A percentile compares a stretch with the other conserved stretches of the same genome.
These are phyloP conservation scores for Ogataea trehalophila DNA, from an alignment of 805 yeast species.

Conservation along the genomic window DNA sequence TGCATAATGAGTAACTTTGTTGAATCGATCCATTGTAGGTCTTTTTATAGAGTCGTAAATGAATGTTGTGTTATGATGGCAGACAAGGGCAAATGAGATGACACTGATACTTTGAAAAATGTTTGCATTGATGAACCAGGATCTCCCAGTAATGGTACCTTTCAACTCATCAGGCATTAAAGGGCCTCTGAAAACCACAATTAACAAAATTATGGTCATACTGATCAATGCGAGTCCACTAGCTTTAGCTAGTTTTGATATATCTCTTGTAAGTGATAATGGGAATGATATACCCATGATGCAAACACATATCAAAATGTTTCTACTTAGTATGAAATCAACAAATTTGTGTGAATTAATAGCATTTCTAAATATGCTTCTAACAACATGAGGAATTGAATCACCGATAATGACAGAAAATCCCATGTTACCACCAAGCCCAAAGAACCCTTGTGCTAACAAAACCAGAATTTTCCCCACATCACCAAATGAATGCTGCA, in stretches of 20 bases:
- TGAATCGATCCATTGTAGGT: slow-evolving; percentile 73
- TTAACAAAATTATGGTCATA: slow-evolving; percentile 71
- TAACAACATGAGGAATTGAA: slow-evolving; percentile 84
- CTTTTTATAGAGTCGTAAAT: slow-evolving; percentile 78
- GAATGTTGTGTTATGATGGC: slow-evolving; percentile 91
- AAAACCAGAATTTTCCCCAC: slow-evolving; percentile 64
- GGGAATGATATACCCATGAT: slow-evolving; percentile 78
- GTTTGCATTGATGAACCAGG: slow-evolving; percentile 53
- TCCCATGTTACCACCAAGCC: slow-evolving; percentile 92
- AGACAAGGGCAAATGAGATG: slow-evolving; percentile 89
- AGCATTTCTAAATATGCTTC: slow-evolving; percentile 52
- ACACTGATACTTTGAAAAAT: slow-evolving; percentile 91
- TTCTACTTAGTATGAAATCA: slow-evolving; percentile 57
- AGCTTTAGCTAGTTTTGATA: slow-evolving; percentile 81
- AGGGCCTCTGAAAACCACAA: slow-evolving; percentile 76
- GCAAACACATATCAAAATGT: slow-evolving; percentile 64
- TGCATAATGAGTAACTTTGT: slow-evolving; percentile 75
- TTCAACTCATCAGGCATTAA: slow-evolving; percentile 41
- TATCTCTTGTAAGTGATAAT: slow-evolving; percentile 71
- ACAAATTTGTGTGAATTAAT: slow-evolving; percentile 35
- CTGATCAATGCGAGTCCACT: slow-evolving; percentile 81
- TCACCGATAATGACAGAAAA: slow-evolving; percentile 94
- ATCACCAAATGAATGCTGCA: slow-evolving; percentile 70
- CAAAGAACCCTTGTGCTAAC: slow-evolving; percentile 79
- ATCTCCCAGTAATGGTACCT: slow-evolving; percentile 40